Evolutionary conservation across 1,284 basidiomycete genomes (phyloP), one percentile per base, ranked within the genome.

Genomic region (Cyathus pygmaeus): DNA sequence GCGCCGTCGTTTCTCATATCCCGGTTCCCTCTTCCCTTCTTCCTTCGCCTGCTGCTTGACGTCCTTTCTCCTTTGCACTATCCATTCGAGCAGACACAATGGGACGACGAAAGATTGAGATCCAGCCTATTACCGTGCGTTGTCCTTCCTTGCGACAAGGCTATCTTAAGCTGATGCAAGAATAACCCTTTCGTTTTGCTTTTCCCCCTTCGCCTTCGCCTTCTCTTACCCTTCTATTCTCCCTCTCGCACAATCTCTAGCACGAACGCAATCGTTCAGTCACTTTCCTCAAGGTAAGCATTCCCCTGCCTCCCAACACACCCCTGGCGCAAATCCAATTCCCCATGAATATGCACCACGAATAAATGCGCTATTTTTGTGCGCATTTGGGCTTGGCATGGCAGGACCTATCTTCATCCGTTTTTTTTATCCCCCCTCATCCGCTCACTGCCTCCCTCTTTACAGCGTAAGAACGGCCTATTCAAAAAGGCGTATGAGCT

Each of bases 401-500:
- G 64, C 77, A 69, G 68, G 70, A 71, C n/a, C 75, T 78, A 79
- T 79, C 75, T 77, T 77, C 78, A 74, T 77, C 71, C 62, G 72
- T 66, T 70, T 64, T 39, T 69, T 61, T 57, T 55, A 59, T 52
- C 52, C 58, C 59, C 46, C 60, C 53, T n/a, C n/a, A n/a, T n/a
- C n/a, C 51, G 56, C 62, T 44, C 31, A 62, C 63, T 60, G 56
- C 58, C 30, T 64, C 62, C 59, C 53, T 69, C 50, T 54, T 65
- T 49, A n/a, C 79, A 92, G 90, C 85, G 93, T 69, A 94, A 94
- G 82, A 93, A 93, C 62, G 94, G 94, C 2, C 86, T 95, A 58
- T 94, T 95, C 88, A 95, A 95, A 76, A 95, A 95, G 75, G 94
- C 93, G 0, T 94, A 94, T 76, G 94, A 95, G 78, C 89, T 95